Evolutionary conservation across 441 rosid species (phyloP), one percentile per base, ranked within the genome.

Genomic region (Croton laevigatus): DNA sequence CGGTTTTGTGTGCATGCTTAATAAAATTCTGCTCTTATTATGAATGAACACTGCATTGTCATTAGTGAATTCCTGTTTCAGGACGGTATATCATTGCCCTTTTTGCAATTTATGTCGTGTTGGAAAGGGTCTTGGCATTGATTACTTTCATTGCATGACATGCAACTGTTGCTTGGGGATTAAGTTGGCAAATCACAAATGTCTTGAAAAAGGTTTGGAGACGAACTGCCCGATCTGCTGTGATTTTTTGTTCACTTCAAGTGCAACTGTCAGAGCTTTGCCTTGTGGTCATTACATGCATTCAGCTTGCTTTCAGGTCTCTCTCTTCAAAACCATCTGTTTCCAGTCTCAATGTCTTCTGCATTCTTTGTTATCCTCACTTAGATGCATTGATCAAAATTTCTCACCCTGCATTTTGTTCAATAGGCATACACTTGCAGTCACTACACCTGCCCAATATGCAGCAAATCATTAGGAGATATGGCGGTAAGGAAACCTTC

Each of bases 211-310:
- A 78, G 84, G 87, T 74, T 72, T 88, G 48, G 93, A 88, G 75
- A 83, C 81, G 42, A 86, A 88, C 64, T 88, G 93, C 52, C 93
- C 93, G 48, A 88, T 88, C 22, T 88, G 93, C 75, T 86, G 90
- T 67, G 93, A 88, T 65, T 84, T 83, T 73, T 78, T 88, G 66
- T 88, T 88, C 75, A 86, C 93, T 36, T 88, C 93, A 65, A 88
- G 90, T 77, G 82, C 85, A 55, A 78, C 82, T 19, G 87, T 86
- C 23, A 81, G 84, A 78, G 90, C 87, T 65, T 85, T 88, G 71
- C 93, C 89, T 17, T 88, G 93, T 65, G 89, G 93, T 62, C 93
- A 88, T 80, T 86, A 76, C 76, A 88, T 88, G 93, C 93, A 88
- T 74, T 88, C 93, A 3, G 83, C 89, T 63, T 88, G 93, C 73